Evolutionary conservation across 352 stramenopile species (phyloP).

Genomic region (Phytophthora cactorum): DNA sequence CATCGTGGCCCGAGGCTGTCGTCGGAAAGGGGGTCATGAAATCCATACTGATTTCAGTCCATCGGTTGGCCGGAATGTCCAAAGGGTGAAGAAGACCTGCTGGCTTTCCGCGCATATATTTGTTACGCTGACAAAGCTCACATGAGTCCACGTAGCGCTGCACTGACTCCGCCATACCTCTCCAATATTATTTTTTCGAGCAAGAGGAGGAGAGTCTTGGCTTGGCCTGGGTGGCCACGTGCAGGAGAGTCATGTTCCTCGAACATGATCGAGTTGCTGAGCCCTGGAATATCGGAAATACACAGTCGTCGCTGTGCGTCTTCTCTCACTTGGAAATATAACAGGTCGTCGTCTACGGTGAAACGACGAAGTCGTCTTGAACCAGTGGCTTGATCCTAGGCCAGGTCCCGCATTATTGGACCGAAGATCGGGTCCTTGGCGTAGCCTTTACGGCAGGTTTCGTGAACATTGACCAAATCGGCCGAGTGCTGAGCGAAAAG

Average conservation of each 20-base stretch:
- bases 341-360: not conserved
- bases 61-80: conserved; percentile 9
- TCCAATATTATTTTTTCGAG: not conserved
- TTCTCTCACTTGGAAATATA: not conserved
- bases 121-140: conserved; percentile 17
- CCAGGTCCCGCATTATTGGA: not conserved
- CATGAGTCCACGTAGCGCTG: conserved; percentile 10
- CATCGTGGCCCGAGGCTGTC: not conserved
- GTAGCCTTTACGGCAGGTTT: not conserved
- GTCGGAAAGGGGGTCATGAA: conserved; percentile 9
- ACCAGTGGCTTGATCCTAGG: not conserved
- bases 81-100: conserved; percentile 10
- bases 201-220: not conserved
- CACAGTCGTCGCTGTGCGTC: conserved; percentile 1
- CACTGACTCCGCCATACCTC: not conserved
- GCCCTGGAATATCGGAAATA: not conserved
- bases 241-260: not conserved
- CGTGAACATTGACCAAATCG: not conserved
- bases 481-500: not conserved
- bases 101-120: conserved; percentile 1
- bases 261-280: not conserved
- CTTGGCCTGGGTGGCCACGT: not conserved
- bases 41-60: conserved; percentile 17
- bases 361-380: not conserved
- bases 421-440: not conserved